Evolutionary conservation across 2,329 filamentous ascomycete genomes (phyloP).

Genomic region (Helminthosporium solani): DNA sequence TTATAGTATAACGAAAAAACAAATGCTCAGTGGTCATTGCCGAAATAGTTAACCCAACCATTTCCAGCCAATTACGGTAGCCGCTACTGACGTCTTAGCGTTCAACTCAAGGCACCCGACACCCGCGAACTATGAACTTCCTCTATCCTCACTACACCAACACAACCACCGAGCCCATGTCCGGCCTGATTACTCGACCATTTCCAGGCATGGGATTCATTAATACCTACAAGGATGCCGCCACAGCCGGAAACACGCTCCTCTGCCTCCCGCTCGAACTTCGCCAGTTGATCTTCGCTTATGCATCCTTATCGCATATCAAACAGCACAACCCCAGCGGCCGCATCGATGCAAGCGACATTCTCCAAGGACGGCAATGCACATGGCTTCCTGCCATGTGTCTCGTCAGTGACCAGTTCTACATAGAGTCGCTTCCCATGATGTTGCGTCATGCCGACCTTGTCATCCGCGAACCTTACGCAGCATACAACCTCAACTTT

Average conservation of each 20-base stretch:
- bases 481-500: conserved; percentile 6
- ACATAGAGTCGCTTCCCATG: conserved; percentile 7
- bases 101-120: too few species aligned
- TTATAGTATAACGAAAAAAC: too few species aligned
- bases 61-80: neutral
- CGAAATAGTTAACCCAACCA: too few species aligned
- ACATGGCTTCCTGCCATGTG: conserved; percentile 12
- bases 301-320: conserved; percentile 1
- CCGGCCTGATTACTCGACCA: neutral
- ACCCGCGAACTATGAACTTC: too few species aligned
- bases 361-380: conserved; percentile 1
- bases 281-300: conserved; percentile 7
- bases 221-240: conserved; percentile 1
- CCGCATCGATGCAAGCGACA: conserved; percentile 1
- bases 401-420: conserved; percentile 9
- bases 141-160: neutral
- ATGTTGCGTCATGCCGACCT: conserved; percentile 6
- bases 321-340: neutral
- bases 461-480: conserved; percentile 1
- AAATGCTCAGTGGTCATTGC: too few species aligned
- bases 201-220: neutral
- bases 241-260: conserved; percentile 3
- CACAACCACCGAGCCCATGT: neutral
- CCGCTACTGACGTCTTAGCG: neutral
- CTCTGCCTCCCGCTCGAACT: conserved; percentile 10